Percentiles rank a stretch among this genome's conserved stretches.
Conservation (phyloP, 169 alveolate genomes). For the Cryptosporidium sp. region DNA sequence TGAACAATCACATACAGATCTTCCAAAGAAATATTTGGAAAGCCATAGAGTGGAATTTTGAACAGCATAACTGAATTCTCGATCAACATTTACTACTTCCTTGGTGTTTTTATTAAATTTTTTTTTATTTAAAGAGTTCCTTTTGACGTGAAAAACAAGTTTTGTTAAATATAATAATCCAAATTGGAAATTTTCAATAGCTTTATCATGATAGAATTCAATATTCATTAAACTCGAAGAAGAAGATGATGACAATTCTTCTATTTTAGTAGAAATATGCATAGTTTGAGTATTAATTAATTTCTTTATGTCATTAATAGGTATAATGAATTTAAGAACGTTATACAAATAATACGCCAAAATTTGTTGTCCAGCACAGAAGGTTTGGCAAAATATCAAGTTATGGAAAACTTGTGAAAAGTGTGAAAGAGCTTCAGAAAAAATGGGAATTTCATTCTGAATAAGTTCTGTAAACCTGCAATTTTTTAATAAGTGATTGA, state of each 20-base stretch:
- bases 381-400: slow-evolving; percentile 10
- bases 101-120: not conserved
- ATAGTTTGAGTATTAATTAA: not conserved
- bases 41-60: slow-evolving; percentile 25
- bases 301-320: not conserved
- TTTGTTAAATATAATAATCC: slow-evolving; percentile 27
- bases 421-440: slow-evolving; percentile 1
- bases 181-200: slow-evolving; percentile 48
- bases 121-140: not conserved
- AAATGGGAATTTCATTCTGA: slow-evolving; percentile 14
- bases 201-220: slow-evolving; percentile 19
- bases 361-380: slow-evolving; percentile 43
- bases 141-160: slow-evolving; percentile 2
- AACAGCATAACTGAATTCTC: not conserved
- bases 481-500: not conserved
- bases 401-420: slow-evolving; percentile 7
- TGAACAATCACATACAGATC: slow-evolving; percentile 49
- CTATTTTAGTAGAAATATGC: not conserved
- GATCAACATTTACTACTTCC: not conserved
- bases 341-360: slow-evolving; percentile 33
- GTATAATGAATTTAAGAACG: slow-evolving; percentile 1
- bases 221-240: not conserved
- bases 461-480: not conserved
- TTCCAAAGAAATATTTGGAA: slow-evolving; percentile 34
- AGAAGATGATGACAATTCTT: not conserved